These are phyloP conservation scores for Clonostachys byssicola DNA, from an alignment of 2,329 filamentous ascomycete genomes.

Conservation along the genomic window DNA sequence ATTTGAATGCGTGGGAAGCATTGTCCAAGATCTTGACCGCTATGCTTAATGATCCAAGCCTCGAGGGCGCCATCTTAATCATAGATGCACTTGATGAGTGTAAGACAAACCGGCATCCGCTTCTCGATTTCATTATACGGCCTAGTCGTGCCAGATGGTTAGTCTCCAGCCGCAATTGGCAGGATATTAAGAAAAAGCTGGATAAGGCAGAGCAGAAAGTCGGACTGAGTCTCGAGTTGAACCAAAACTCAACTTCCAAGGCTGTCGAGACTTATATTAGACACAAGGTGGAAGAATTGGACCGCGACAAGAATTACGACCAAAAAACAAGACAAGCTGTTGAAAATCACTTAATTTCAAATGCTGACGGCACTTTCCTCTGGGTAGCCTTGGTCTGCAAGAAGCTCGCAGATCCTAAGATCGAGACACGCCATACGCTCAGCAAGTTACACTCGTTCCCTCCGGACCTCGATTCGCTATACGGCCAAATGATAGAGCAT, in stretches of 20 bases:
- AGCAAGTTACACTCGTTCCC: constrained; percentile 15
- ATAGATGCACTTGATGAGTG: constrained; percentile 46
- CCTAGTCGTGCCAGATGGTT: constrained; percentile 30
- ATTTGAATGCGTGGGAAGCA: constrained; percentile 24
- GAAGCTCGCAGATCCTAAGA: constrained; percentile 1
- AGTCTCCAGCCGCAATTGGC: constrained; percentile 35
- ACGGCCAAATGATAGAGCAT: constrained; percentile 25
- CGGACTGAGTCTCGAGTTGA: constrained; percentile 27
- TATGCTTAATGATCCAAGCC: constrained; percentile 27
- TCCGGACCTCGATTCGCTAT: constrained; percentile 22
- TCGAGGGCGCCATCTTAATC: constrained; percentile 23
- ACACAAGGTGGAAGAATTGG: constrained; percentile 18
- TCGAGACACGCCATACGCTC: constrained; percentile 4
- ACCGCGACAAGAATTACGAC: constrained; percentile 3
- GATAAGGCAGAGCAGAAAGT: constrained; percentile 7
- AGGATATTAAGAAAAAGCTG: constrained; percentile 25
- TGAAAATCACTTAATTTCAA: constrained; percentile 10
- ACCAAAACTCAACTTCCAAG: constrained; percentile 18
- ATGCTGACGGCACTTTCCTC: constrained; percentile 25
- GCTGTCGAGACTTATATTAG: constrained; percentile 28
- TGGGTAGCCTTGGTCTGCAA: constrained; percentile 13
- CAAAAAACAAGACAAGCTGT: constrained; percentile 1
- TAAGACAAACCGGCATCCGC: constrained; percentile 10
- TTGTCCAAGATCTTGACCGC: constrained; percentile 28
- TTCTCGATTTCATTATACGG: constrained; percentile 27